phyloP scores from a whole-genome alignment of 1,139 yeast species.

The Yamadazyma membranifaciens region DNA sequence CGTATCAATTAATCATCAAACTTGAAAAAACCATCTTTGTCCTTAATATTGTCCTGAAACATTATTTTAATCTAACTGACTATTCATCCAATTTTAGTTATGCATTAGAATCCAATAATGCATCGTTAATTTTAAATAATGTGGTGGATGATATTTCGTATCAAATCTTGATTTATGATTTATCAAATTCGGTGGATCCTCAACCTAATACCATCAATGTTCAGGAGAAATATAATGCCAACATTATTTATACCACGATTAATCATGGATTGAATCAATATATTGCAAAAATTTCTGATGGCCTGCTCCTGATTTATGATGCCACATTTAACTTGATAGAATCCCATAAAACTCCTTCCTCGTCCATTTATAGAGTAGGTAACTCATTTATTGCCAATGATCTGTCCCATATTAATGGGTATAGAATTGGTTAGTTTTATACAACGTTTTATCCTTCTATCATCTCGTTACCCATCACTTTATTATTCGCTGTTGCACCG shows the following conservation, averaged over 20 bases:
- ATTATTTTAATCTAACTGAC: conserved; percentile 11
- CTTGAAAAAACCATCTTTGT: conserved; percentile 13
- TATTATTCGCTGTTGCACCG: background rate
- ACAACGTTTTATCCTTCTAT: background rate
- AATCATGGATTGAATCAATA: background rate
- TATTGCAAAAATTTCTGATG: conserved; percentile 3
- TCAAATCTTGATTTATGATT: conserved; percentile 12
- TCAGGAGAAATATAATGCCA: background rate
- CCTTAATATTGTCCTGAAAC: conserved; percentile 17
- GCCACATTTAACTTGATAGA: conserved; percentile 2
- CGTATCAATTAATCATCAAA: conserved; percentile 15
- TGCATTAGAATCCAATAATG: conserved; percentile 11
- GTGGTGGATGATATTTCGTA: conserved; percentile 7
- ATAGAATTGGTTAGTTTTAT: conserved; percentile 1
- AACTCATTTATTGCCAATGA: conserved; percentile 5
- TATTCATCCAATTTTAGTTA: conserved; percentile 6
- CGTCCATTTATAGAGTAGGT: conserved; percentile 10
- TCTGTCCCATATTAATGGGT: background rate
- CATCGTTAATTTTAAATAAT: conserved; percentile 6
- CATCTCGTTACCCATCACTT: no score
- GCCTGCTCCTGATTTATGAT: conserved; percentile 6
- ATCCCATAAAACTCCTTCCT: background rate
- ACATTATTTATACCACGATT: conserved; percentile 1
- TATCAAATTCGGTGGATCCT: background rate
- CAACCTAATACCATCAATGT: conserved; percentile 10